Percentiles rank a stretch among this genome's conserved stretches.
These are phyloP conservation scores for Austroboletus novae-zelandiae DNA, from an alignment of 1,284 basidiomycete genomes.

Conservation along the genomic window DNA sequence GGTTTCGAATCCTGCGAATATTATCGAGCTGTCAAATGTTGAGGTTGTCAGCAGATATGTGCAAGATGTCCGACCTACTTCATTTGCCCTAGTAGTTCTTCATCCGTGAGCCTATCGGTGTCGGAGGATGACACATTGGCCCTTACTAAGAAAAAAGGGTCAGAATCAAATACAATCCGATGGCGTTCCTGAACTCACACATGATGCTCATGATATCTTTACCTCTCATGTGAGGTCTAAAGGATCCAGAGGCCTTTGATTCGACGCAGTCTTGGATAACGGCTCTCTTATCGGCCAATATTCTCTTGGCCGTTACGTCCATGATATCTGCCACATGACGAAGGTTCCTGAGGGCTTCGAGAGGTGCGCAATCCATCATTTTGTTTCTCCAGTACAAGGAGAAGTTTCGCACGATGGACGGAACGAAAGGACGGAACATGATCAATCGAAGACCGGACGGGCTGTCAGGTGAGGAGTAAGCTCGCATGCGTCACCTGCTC, in stretches of 20 bases:
- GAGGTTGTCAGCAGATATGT: background rate
- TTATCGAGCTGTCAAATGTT: constrained; percentile 28
- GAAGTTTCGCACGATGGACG: constrained; percentile 44
- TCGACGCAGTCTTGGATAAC: constrained; percentile 22
- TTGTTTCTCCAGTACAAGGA: constrained; percentile 43
- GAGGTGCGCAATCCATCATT: constrained; percentile 44
- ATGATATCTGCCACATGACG: constrained; percentile 48
- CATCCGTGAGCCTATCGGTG: constrained; percentile 32
- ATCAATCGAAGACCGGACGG: constrained; percentile 46
- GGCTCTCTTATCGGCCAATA: constrained; percentile 39
- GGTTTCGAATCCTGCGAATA: constrained; percentile 40
- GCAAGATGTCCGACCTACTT: constrained; percentile 17
- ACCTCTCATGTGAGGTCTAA: constrained; percentile 20
- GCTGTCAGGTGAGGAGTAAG: constrained; percentile 26
- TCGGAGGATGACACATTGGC: constrained; percentile 29
- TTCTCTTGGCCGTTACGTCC: constrained; percentile 41
- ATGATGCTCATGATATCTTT: constrained; percentile 53
- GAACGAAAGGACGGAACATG: constrained; percentile 46
- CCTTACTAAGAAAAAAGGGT: constrained; percentile 20
- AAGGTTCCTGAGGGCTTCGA: constrained; percentile 41
- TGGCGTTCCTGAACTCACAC: constrained; percentile 33
- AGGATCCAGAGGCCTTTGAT: constrained; percentile 14
- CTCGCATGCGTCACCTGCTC: background rate
- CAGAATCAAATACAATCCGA: background rate
- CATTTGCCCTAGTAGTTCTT: constrained; percentile 36